These are phyloP conservation scores for Chlamydomonas schloesseri DNA, from an alignment of 139 green algal genomes.

Conservation along the genomic window DNA sequence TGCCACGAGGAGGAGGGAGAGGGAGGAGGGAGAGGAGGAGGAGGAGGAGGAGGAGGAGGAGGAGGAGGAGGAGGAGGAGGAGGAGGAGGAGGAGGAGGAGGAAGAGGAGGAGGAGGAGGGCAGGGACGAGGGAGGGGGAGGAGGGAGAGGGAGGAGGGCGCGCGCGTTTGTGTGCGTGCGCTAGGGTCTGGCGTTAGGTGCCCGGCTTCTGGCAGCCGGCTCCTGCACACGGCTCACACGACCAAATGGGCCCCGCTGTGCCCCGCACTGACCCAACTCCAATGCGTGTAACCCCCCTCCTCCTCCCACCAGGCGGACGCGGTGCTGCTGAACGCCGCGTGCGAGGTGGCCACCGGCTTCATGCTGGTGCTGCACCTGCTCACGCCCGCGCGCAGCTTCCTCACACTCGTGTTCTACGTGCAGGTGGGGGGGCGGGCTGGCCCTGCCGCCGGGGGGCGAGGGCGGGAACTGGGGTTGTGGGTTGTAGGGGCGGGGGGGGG, in stretches of 20 bases:
- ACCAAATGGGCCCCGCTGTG: no score
- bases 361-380: conserved; percentile 14
- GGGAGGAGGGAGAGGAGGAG: not conserved
- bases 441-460: no score
- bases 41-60: not conserved
- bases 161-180: no score
- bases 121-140: not conserved
- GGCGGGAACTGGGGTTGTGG: no score
- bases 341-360: not conserved
- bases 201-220: no score
- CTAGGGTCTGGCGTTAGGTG: no score
- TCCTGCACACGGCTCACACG: no score
- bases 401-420: conserved; percentile 2
- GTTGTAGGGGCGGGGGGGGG: no score
- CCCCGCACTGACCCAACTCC: no score
- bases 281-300: no score
- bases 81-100: not conserved
- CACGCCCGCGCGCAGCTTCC: conserved; percentile 1
- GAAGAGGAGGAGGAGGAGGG: not conserved
- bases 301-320: conserved; percentile 17
- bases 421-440: not conserved
- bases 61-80: not conserved
- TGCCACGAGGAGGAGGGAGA: not conserved
- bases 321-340: not conserved
- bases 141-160: no score